A percentile compares a stretch with the other conserved stretches of the same genome.
Conservation (phyloP, 2,329 filamentous ascomycete genomes). For the Chlorencoelia australis region DNA sequence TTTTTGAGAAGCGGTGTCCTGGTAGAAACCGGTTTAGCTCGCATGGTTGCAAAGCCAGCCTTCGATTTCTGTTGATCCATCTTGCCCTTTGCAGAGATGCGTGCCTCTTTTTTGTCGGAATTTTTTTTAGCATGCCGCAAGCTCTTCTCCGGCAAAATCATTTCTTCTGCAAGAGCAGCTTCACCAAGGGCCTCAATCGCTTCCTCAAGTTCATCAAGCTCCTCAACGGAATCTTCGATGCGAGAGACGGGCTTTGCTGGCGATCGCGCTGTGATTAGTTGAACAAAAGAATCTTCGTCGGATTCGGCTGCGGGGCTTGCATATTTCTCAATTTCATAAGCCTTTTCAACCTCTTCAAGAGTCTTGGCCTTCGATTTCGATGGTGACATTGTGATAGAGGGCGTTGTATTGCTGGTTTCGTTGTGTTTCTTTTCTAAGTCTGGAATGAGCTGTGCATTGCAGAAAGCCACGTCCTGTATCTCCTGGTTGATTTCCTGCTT, state of each 20-base stretch:
- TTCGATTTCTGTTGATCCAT: conserved; percentile 24
- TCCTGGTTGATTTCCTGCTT: background rate
- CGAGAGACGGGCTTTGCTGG: conserved; percentile 33
- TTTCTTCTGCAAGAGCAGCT: conserved; percentile 18
- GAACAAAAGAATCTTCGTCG: conserved; percentile 28
- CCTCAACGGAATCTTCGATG: conserved; percentile 55
- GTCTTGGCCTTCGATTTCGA: conserved; percentile 16
- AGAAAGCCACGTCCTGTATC: too few relatives aligned
- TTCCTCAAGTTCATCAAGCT: conserved; percentile 51
- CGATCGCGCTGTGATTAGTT: conserved; percentile 29
- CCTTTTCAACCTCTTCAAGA: conserved; percentile 22
- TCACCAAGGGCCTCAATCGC: conserved; percentile 38
- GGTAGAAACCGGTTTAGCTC: conserved; percentile 30
- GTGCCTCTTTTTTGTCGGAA: conserved; percentile 1
- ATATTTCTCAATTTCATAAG: conserved; percentile 5
- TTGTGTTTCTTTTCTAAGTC: too few relatives aligned
- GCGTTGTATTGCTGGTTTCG: background rate
- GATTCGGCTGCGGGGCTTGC: conserved; percentile 6
- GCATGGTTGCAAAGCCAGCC: conserved; percentile 32
- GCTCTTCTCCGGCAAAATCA: conserved; percentile 15
- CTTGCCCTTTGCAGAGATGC: background rate
- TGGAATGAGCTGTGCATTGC: too few relatives aligned
- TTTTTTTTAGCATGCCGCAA: conserved; percentile 5
- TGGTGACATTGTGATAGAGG: background rate
- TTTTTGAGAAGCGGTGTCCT: conserved; percentile 17